Evolutionary conservation across 1,284 basidiomycete genomes (phyloP), one percentile per base, ranked within the genome.

Genomic region (Takashimella tepidaria): DNA sequence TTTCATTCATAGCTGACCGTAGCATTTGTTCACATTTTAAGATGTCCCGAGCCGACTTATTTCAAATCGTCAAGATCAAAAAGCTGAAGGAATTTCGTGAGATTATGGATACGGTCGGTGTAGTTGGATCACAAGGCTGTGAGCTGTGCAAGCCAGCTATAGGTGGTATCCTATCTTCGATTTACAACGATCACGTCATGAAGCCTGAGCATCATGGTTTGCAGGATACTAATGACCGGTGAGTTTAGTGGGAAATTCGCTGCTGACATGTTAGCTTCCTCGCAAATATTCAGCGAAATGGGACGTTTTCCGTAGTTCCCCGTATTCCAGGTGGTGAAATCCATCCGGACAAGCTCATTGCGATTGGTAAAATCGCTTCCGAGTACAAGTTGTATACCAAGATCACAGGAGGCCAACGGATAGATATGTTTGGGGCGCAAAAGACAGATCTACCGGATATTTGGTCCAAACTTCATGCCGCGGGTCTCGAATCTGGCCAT

Each of bases 261-360:
- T 25, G 23, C 24, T 23, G 6, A 21, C 13, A 23, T n/a, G 19
- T 11, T 26, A 55, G 59, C 49, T 87, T 81, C 72, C 73, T 88
- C 53, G 87, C 84, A 22, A 89, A 89, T 66, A 85, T 89, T 47
- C 87, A 89, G 67, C 79, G 87, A 22, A 84, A 88, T 58, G 87
- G 83, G 6, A 82, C 85, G 0, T 88, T 85, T 72, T 85, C 83
- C 2, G 85, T 89, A 54, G 79, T 89, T 16, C 87, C 87, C 16
- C 81, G 86, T 45, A 79, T 88, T 22, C 58, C 64, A 0, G 66
- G 62, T 6, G 61, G 61, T 31, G 61, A 81, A 76, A 79, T 85
- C 41, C 85, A 84, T 0, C 85, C 87, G 1, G 84, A 83, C 6
- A 82, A 83, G 53, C 78, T 89, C 49, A 83, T 84, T 47, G 84